Conservation (phyloP, 2,329 filamentous ascomycete genomes). For the Mycogone perniciosa region DNA sequence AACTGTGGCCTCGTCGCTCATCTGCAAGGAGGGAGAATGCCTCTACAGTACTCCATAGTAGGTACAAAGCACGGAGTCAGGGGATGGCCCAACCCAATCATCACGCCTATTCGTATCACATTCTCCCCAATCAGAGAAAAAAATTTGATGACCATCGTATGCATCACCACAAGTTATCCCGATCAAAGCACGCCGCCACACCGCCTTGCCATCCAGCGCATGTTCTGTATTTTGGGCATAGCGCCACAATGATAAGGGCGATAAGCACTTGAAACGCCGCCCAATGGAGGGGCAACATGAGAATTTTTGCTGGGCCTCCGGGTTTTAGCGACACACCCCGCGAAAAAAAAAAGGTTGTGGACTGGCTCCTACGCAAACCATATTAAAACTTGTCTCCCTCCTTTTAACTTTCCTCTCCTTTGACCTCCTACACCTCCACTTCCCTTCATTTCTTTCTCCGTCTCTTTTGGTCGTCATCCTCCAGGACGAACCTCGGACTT, state of each 20-base stretch:
- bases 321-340: slow-evolving; percentile 15
- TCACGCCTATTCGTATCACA: not conserved
- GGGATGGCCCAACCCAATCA: too few relatives aligned
- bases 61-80: too few relatives aligned
- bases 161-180: not conserved
- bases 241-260: slow-evolving; percentile 23
- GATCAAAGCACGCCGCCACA: slow-evolving; percentile 15
- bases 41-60: too few relatives aligned
- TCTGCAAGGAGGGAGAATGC: too few relatives aligned
- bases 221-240: slow-evolving; percentile 13
- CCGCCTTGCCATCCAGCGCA: slow-evolving; percentile 17
- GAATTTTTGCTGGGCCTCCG: slow-evolving; percentile 15
- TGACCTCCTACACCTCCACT: slow-evolving; percentile 18
- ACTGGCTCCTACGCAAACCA: slow-evolving; percentile 13
- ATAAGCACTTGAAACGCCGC: slow-evolving; percentile 25
- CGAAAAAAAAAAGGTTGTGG: slow-evolving; percentile 25
- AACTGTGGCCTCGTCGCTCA: too few relatives aligned
- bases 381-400: slow-evolving; percentile 29
- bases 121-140: not conserved
- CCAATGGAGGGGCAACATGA: slow-evolving; percentile 16
- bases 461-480: slow-evolving; percentile 37
- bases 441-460: slow-evolving; percentile 25
- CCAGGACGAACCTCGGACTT: slow-evolving; percentile 36
- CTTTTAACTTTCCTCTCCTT: slow-evolving; percentile 3
- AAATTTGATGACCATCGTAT: not conserved